Evolutionary conservation across 2,329 filamentous ascomycete genomes (phyloP).

Genomic region (Fusarium sp.): DNA sequence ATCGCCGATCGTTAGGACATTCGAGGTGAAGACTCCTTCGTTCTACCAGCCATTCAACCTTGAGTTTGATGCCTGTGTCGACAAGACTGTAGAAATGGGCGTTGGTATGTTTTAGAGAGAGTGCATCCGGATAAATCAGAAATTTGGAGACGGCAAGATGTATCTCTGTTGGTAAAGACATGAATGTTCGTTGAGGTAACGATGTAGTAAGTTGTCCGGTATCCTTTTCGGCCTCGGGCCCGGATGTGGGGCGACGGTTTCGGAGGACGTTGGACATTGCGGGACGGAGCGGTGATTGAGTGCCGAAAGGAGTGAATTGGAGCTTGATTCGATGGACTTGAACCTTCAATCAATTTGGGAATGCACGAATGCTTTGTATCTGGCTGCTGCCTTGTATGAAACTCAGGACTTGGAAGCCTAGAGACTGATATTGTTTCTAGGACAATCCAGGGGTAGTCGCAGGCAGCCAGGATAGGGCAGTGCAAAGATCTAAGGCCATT

Average conservation of each 20-base stretch:
- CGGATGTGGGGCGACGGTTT: slow-evolving; percentile 42
- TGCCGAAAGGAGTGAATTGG: not conserved
- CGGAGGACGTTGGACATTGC: slow-evolving; percentile 42
- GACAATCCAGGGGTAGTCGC: slow-evolving; percentile 39
- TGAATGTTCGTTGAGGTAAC: slow-evolving; percentile 48
- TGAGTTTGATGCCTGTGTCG: slow-evolving; percentile 73
- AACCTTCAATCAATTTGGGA: slow-evolving; percentile 8
- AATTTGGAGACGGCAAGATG: slow-evolving; percentile 71
- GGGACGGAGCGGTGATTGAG: slow-evolving; percentile 14
- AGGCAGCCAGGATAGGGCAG: slow-evolving; percentile 30
- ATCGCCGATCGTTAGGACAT: slow-evolving; percentile 70
- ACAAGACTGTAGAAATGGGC: slow-evolving; percentile 73
- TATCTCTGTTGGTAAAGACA: slow-evolving; percentile 73
- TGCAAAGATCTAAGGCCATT: slow-evolving; percentile 23
- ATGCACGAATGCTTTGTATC: slow-evolving; percentile 41
- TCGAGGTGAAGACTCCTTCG: slow-evolving; percentile 73
- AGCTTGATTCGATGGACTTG: not conserved
- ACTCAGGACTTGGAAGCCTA: slow-evolving; percentile 25
- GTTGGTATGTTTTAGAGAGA: slow-evolving; percentile 76
- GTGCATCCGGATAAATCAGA: slow-evolving; percentile 77
- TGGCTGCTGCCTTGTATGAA: slow-evolving; percentile 45
- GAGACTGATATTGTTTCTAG: slow-evolving; percentile 22
- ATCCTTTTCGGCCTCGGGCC: slow-evolving; percentile 23
- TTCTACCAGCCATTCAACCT: slow-evolving; percentile 77
- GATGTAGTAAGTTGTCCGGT: slow-evolving; percentile 12